Base-by-base conservation (phyloP, 768 basidiomycete genomes). In the Lenzites betulinus region DNA sequence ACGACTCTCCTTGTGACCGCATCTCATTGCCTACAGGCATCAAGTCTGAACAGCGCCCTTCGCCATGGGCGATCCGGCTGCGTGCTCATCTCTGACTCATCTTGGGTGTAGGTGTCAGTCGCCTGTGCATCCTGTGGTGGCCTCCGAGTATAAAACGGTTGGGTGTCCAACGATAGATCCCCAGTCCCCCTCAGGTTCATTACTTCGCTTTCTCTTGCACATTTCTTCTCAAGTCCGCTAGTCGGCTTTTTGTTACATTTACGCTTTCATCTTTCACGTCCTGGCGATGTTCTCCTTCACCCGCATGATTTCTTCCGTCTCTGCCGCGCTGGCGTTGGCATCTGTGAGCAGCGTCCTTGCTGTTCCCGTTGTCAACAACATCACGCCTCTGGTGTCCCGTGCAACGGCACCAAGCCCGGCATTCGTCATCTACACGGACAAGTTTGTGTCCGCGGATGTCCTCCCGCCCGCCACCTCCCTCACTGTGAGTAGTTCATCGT, bases 281-380 rank as follows among this genome's bases (percentile, higher is more conserved):
- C 59, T 44, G 39, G 59, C 52, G 53, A 60, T 60, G 59, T 60
- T 60, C 53, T 60, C 59, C 47, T 60, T 38, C 53, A 49, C 59
- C 52, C 59, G 59, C 59, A 60, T 60, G 59, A 60, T 55, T 42
- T 54, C 52, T 44, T 60, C 59, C 59, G 59, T 60, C 59, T 60
- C 48, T 26, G 59, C 47, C 59, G 59, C 59, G 53, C 59, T 60
- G 28, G 59, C 59, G 59, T 39, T 60, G 52, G 53, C 59, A 23
- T 60, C 59, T 39, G 30, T 60, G 39, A 60, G 50, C 58, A 52
- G 43, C 42, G 50, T 51, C 3, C 35, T 59, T 33, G 50, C 51
- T 35, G 42, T 36, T 26, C 58, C 58, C 15, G 36, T 51, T 39
- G 39, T 16, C 28, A 58, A 6, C 9, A 49, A 47, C 28, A 53